Conservation (phyloP, 352 stramenopile genomes). For the Globisporangium solare region DNA sequence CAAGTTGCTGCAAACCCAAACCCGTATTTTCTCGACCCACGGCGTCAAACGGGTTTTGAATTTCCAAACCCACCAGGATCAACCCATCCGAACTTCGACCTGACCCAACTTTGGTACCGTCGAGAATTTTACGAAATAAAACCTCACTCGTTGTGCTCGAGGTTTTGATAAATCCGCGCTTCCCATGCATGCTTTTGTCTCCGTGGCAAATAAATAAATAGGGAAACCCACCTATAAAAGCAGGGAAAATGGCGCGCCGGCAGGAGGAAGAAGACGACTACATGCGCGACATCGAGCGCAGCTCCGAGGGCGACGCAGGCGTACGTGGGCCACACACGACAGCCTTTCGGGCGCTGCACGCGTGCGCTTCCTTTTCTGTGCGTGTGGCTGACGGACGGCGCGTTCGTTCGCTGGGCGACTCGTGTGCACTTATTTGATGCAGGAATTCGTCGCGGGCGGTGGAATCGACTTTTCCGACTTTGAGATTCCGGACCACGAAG, state of each 20-base stretch:
- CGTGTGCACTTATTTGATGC: constrained; percentile 16
- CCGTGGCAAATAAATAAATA: background rate
- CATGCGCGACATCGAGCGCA: constrained; percentile 47
- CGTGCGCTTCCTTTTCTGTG: too few species aligned
- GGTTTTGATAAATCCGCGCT: constrained; percentile 1
- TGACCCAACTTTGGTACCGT: too few species aligned
- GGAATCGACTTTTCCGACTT: constrained; percentile 19
- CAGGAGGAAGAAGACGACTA: constrained; percentile 67
- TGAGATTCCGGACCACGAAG: constrained; percentile 29
- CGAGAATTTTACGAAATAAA: too few species aligned
- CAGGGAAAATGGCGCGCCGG: constrained; percentile 36
- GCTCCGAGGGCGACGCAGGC: constrained; percentile 40
- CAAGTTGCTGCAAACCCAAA: too few species aligned
- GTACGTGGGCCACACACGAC: constrained; percentile 20
- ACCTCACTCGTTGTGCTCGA: background rate
- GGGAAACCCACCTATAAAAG: constrained; percentile 4
- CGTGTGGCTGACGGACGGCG: background rate
- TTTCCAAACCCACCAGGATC: too few species aligned
- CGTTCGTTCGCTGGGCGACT: background rate
- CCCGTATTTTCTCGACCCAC: too few species aligned
- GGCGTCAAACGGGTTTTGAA: too few species aligned
- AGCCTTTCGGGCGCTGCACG: too few species aligned
- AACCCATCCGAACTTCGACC: too few species aligned
- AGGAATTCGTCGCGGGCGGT: constrained; percentile 30
- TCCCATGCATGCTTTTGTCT: constrained; percentile 1